Evolutionary conservation across 495 filamentous ascomycete genomes (phyloP), one percentile per base, ranked within the genome.

Genomic region (Podospora bellae-mahoneyi): DNA sequence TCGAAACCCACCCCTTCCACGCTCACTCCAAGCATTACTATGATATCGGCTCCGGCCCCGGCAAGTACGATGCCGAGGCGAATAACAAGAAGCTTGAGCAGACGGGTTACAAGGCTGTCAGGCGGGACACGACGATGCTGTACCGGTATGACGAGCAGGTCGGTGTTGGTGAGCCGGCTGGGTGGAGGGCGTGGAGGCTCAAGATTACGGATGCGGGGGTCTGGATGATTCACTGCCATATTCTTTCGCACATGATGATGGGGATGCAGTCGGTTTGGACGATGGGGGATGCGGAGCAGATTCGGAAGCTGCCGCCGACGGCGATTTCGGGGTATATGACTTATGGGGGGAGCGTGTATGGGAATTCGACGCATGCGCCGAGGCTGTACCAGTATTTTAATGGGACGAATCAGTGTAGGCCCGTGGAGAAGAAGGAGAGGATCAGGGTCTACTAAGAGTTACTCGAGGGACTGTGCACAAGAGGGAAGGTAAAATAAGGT

Each of bases 201-300:
- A 76, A 82, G 28, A 78, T 86, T 16, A 79, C 73, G 0, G 73
- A 85, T 65, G 76, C 86, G 2, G 85, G 86, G 3, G 86, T 86
- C 18, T 89, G 87, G 87, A 86, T 88, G 83, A 75, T 87, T 27
- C 87, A 90, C 74, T 90, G 87, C 69, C 87, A 90, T 75, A 83
- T 85, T 53, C 60, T 78, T 26, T 67, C 64, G 4, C 76, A 78
- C 59, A 78, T 78, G 76, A 66, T 72, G 64, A 75, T 73, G 68
- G 74, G 82, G 34, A 85, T 87, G 85, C 82, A 87, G 70, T 78
- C 79, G 0, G 78, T 83, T 6, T 86, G 81, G 75, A 79, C 82
- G 0, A 79, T 85, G 62, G 85, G 84, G 9, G 74, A 85, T 66
- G 78, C 76, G 0, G 74, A 80, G 15, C 74, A 85, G 10, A 74